Evolutionary conservation across 1,284 basidiomycete species (phyloP), one percentile per base, ranked within the genome.

Genomic region (Golubevia pallescens): DNA sequence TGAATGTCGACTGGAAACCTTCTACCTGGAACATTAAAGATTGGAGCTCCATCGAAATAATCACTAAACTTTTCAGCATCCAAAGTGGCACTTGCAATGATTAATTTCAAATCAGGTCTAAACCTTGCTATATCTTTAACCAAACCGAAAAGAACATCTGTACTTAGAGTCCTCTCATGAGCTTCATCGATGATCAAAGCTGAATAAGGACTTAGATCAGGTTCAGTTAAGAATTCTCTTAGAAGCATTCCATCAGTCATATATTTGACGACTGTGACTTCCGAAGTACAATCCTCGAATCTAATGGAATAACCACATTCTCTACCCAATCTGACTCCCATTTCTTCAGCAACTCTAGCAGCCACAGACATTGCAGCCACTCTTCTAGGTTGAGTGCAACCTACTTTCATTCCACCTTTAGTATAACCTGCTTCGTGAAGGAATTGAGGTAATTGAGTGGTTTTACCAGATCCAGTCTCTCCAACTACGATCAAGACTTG

Each of bases 281-380:
- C 95, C 86, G 93, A 96, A 8, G 97, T 99, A 86, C 95, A 97
- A 86, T 99, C 96, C 86, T 99, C 97, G 87, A 99, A 99, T 42
- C 97, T 93, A 77, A 99, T 99, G 34, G 94, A 95, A 86, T 99
- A 99, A 14, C 97, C 97, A 68, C 98, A 96, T 87, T 98, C 95
- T 75, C 95, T 93, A 2, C 97, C 97, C 21, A 99, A 91, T 81
- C 97, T 93, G 3, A 92, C 92, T 3, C 95, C 97, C 92, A 99
- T 94, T 87, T 99, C 97, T 71, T 99, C 97, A 0, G 96, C 96
- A 2, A 99, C 97, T 87, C 97, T 95, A 3, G 95, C 94, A 1
- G 97, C 97, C 59, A 99, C 97, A 57, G 93, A 96, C 97, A 99
- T 99, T 34, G 97, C 97, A 2, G 97, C 97, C 13, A 99, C 97